Evolutionary conservation across 495 filamentous ascomycete genomes (phyloP).

Genomic region (Umbilicaria muhlenbergii): DNA sequence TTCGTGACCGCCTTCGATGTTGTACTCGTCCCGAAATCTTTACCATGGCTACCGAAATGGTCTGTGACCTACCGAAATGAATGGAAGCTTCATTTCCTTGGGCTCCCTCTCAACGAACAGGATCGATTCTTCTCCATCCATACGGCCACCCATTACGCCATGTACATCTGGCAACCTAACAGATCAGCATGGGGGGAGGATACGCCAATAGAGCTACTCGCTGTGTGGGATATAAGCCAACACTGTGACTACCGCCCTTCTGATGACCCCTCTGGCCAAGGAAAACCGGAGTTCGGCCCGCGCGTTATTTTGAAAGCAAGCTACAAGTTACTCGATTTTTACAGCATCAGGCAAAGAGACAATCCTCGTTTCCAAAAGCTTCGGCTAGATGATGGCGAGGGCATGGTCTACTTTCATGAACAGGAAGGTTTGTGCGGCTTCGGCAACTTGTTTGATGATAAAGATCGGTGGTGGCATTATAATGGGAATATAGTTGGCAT

Average conservation of each 20-base stretch:
- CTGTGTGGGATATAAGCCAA: constrained; percentile 51
- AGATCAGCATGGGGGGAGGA: constrained; percentile 42
- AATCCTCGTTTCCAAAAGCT: too few relatives aligned
- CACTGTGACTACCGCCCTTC: constrained; percentile 39
- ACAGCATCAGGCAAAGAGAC: too few relatives aligned
- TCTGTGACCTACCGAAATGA: constrained; percentile 42
- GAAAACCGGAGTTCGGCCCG: constrained; percentile 26
- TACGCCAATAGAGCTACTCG: constrained; percentile 43
- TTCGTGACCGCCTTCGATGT: constrained; percentile 50
- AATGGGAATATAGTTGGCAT: too few relatives aligned
- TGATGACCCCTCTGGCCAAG: constrained; percentile 31
- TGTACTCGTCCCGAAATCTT: neutral
- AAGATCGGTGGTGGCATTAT: too few relatives aligned
- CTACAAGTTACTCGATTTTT: too few relatives aligned
- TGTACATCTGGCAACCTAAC: constrained; percentile 53
- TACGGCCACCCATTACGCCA: constrained; percentile 43
- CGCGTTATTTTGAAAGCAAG: too few relatives aligned
- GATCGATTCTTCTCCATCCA: constrained; percentile 54
- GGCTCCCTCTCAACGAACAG: constrained; percentile 39
- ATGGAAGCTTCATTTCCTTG: constrained; percentile 51
- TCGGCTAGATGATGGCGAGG: too few relatives aligned
- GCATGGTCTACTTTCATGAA: too few relatives aligned
- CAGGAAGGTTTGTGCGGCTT: too few relatives aligned
- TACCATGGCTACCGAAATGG: constrained; percentile 21
- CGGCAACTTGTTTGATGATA: too few relatives aligned